These are phyloP conservation scores for Penicillium polonicum DNA, from an alignment of 2,329 filamentous ascomycete genomes.

Conservation along the genomic window DNA sequence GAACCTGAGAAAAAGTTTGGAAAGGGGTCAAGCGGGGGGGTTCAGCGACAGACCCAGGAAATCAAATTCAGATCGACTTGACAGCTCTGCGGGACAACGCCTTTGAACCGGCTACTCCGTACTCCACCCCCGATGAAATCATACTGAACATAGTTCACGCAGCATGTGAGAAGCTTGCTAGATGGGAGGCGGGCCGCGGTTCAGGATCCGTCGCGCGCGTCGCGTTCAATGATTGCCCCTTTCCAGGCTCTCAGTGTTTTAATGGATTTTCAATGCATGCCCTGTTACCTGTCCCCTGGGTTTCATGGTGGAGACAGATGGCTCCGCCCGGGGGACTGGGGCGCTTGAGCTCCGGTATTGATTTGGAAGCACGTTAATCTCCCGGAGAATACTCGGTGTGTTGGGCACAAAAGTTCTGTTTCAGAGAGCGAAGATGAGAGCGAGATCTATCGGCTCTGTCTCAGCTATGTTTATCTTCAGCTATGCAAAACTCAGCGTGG, in stretches of 20 bases:
- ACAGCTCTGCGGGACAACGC: slow-evolving; percentile 12
- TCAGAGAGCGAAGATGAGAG: neutral
- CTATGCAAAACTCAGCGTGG: neutral
- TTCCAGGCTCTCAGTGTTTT: slow-evolving; percentile 13
- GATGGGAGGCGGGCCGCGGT: slow-evolving; percentile 13
- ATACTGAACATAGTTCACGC: neutral
- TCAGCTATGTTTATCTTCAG: neutral
- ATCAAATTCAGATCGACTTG: slow-evolving; percentile 5
- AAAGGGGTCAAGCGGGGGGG: slow-evolving; percentile 1
- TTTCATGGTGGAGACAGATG: slow-evolving; percentile 1
- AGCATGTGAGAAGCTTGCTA: neutral
- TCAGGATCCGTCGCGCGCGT: slow-evolving; percentile 10
- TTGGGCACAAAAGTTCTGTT: neutral
- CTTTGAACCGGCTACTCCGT: neutral
- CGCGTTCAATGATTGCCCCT: neutral
- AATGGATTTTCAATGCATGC: neutral
- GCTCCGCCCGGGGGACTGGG: neutral
- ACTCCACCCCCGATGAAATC: neutral
- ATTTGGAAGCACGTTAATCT: slow-evolving; percentile 1
- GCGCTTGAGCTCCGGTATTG: neutral
- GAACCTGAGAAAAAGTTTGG: slow-evolving; percentile 1
- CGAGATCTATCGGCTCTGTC: neutral
- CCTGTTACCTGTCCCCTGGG: slow-evolving; percentile 13
- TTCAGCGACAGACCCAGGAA: neutral
- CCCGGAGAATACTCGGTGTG: neutral